These are phyloP conservation scores for Nannochloris sp. DNA, from an alignment of 139 green algal species.

Conservation along the genomic window DNA sequence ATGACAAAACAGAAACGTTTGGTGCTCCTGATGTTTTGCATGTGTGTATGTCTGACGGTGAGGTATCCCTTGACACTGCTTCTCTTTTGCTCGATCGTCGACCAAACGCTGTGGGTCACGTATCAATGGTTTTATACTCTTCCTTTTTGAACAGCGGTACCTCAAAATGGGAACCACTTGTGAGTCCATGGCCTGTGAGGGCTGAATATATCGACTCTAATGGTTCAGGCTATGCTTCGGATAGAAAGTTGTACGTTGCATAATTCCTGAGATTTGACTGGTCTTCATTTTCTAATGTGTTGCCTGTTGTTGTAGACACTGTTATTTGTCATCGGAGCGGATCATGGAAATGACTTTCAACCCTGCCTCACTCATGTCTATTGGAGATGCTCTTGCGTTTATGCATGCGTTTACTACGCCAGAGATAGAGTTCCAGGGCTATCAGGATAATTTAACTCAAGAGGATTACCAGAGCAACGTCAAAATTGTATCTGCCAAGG, in stretches of 20 bases:
- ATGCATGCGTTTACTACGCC: constrained; percentile 6
- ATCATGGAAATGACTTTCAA: constrained; percentile 66
- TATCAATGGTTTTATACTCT: constrained; percentile 32
- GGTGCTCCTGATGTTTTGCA: constrained; percentile 75
- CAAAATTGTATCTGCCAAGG: neutral
- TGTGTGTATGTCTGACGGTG: constrained; percentile 15
- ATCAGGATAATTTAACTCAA: neutral
- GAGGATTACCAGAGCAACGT: constrained; percentile 5
- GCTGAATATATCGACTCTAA: constrained; percentile 39
- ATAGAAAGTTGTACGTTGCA: constrained; percentile 26
- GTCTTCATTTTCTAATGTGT: neutral
- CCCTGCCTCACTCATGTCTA: constrained; percentile 57
- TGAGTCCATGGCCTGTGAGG: constrained; percentile 54
- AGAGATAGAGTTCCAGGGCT: neutral
- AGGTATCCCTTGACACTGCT: constrained; percentile 19
- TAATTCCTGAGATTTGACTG: neutral
- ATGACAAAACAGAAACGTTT: constrained; percentile 74
- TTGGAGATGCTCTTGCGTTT: constrained; percentile 64
- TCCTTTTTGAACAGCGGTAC: constrained; percentile 70
- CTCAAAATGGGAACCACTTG: constrained; percentile 60
- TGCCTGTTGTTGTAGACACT: constrained; percentile 39
- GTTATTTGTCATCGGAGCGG: constrained; percentile 48
- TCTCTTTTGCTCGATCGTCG: constrained; percentile 28
- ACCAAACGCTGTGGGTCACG: constrained; percentile 29
- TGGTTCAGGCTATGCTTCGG: constrained; percentile 43